Evolutionary conservation across 2,329 filamentous ascomycete species (phyloP), one percentile per base, ranked within the genome.

Genomic region (Fusarium napiforme): DNA sequence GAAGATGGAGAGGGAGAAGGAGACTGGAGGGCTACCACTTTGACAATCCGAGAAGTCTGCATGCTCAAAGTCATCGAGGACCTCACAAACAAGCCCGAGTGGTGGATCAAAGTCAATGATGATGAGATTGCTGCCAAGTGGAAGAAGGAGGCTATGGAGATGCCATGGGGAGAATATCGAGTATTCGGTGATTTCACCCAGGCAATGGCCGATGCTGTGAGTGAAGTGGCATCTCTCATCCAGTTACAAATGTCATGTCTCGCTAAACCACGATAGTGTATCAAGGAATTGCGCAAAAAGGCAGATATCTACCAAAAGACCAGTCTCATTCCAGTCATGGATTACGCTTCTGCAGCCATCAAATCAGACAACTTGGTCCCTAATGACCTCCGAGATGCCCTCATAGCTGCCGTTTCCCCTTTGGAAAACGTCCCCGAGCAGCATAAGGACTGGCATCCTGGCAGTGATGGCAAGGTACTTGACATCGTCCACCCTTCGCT

Each of bases 401-500:
- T 93, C 7, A 81, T 76, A 34, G 71, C 76, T 6, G 85, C 83
- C 3, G 85, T 88, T 37, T 77, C 79, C 3, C 77, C 77, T 0
- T 81, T 93, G 4, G 86, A 91, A 66, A 79, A 87, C 23, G 83
- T 87, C 2, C 85, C 87, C 0, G 85, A 87, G 11, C 61, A 81
- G 0, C 56, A 83, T 39, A 86, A 87, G 70, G 75, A 77, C 26
- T 77, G 75, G 75, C 75, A 77, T 32, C 75, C 75, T 14, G 56
- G 66, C 5, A 76, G 68, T 26, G 60, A 71, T 14, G 69, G 67
- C 7, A 72, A 64, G 32, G 73, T 75, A 10, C 73, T 73, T 19
- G 69, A 77, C 28, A 66, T 77, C 2, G 71, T 77, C 8, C 73
- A 77, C 39, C 75, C 75, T 18, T 77, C 75, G 2, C 60, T 77